Conservation (phyloP, 1,284 basidiomycete species). For the Ceratobasidium sp. region DNA sequence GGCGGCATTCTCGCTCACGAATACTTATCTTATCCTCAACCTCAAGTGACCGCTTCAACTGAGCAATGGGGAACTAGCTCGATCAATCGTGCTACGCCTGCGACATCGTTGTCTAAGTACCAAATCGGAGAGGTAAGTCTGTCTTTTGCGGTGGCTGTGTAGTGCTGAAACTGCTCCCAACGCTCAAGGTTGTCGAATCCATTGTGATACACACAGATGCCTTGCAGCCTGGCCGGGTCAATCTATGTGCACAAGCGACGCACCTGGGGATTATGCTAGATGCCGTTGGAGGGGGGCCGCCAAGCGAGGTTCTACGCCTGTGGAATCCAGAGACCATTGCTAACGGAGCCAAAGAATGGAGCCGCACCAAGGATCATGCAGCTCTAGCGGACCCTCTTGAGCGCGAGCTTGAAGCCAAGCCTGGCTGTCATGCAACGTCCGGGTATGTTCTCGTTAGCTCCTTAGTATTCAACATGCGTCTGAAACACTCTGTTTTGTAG, state of each 20-base stretch:
- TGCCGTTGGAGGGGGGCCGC: constrained; percentile 31
- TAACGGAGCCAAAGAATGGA: constrained; percentile 36
- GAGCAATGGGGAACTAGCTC: constrained; percentile 35
- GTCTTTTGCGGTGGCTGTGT: not conserved
- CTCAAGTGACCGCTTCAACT: constrained; percentile 23
- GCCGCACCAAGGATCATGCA: not conserved
- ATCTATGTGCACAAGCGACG: constrained; percentile 32
- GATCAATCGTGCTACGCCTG: constrained; percentile 13
- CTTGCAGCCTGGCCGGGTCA: constrained; percentile 25
- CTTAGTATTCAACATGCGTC: not conserved
- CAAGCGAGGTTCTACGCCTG: constrained; percentile 31
- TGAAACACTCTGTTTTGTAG: not conserved
- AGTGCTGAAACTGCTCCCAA: not conserved
- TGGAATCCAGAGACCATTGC: constrained; percentile 41
- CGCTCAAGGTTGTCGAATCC: constrained; percentile 37
- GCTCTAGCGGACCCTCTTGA: constrained; percentile 1
- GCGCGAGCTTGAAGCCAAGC: constrained; percentile 33
- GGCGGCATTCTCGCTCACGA: constrained; percentile 40
- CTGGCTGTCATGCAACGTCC: constrained; percentile 21
- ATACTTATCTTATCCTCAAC: constrained; percentile 29
- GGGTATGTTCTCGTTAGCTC: not conserved
- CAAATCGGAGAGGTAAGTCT: constrained; percentile 32
- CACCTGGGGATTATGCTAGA: constrained; percentile 38
- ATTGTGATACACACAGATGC: constrained; percentile 28
- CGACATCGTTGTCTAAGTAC: constrained; percentile 20